Base-by-base conservation (phyloP, 2,329 filamentous ascomycete species). In the Fusarium penzigii region DNA sequence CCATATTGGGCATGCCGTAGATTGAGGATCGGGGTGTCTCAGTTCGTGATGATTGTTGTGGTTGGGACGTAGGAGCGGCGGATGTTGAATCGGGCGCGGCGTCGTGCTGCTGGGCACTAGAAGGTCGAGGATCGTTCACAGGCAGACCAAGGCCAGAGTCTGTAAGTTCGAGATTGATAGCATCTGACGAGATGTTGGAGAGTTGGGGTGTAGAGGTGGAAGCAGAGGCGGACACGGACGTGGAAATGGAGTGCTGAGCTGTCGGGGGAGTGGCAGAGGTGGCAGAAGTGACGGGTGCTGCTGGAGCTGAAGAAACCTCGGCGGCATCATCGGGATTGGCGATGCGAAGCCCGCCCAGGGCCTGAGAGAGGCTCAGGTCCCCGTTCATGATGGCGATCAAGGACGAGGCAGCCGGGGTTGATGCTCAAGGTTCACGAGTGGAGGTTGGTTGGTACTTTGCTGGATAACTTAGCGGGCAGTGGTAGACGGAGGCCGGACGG, bases 281-380 rank as follows among this genome's bases (percentile, higher is more conserved):
- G 40, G 59, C 59, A 25, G 62, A 44, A 41, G 68, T 65, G 42
- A 62, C 46, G 47, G 64, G 63, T 46, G 65, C 53, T 46, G 54
- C 46, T 39, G 55, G 55, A 50, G 59, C 48, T 51, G 63, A 58
- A 57, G 64, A 68, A 57, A 68, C 58, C 48, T 74, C 72, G 68
- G 67, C 72, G 59, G 83, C 81, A 75, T 94, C 86, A 76, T 97
- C 92, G 49, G 93, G 93, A 73, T 97, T 99, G 66, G 94, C 93
- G 72, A 99, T 97, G 72, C 93, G 90, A 73, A 99, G 80, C 67
- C 93, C 93, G 68, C 94, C 94, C 68, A 97, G 82, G 68, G 91
- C 90, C 77, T 92, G 89, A 69, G 92, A 94, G 62, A 97, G 85
- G 75, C 90, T 96, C 71, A 96, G 78, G 78, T 96, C 92, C 74